A percentile compares a stretch with the other conserved stretches of the same genome.
Evolutionary conservation across 208 protist species (phyloP).

Genomic region (Crithidia brevicula): DNA sequence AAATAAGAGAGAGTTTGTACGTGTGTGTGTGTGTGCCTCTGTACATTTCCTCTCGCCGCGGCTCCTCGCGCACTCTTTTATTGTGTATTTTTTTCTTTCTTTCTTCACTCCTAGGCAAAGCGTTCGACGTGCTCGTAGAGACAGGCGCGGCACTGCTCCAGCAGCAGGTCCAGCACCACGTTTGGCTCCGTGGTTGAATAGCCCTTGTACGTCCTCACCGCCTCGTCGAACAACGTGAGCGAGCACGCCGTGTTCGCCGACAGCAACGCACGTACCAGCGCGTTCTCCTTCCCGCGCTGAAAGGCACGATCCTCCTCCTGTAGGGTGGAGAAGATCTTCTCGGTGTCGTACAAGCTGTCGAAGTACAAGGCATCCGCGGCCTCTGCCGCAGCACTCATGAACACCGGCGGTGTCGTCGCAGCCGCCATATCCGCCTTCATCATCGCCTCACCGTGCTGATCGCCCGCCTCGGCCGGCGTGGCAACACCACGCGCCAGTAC

Average conservation of each 20-base stretch:
- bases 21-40: no score
- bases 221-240: conserved; percentile 67
- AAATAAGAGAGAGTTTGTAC: no score
- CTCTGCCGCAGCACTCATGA: conserved; percentile 3
- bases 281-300: conserved; percentile 79
- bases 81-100: not conserved
- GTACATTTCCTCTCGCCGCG: no score
- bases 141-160: conserved; percentile 58
- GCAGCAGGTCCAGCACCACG: conserved; percentile 55
- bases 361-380: conserved; percentile 60
- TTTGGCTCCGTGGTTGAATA: conserved; percentile 53
- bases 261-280: conserved; percentile 56
- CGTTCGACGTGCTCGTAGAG: conserved; percentile 78
- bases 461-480: not conserved
- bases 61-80: not conserved
- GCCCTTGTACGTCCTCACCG: conserved; percentile 61
- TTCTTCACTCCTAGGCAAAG: conserved; percentile 43
- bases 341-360: conserved; percentile 68
- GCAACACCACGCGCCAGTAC: conserved; percentile 53
- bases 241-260: conserved; percentile 61
- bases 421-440: not conserved
- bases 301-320: conserved; percentile 72
- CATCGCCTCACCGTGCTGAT: not conserved
- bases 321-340: conserved; percentile 62
- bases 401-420: not conserved